Evolutionary conservation across 306 rosid genomes (phyloP).

Genomic region (Malus asiatica): DNA sequence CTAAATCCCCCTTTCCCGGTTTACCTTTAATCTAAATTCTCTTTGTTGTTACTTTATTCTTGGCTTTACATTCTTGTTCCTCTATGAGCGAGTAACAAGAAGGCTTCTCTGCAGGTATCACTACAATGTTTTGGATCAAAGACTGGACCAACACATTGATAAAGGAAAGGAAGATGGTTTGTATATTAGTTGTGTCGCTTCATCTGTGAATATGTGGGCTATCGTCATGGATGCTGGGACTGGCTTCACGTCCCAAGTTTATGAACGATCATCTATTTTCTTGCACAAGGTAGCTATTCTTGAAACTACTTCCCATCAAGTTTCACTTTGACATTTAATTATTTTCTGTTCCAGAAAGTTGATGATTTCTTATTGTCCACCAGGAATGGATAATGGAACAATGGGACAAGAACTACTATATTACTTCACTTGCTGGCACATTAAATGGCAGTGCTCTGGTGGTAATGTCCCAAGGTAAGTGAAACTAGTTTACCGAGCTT

Average conservation of each 20-base stretch:
- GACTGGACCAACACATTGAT: constrained; percentile 32
- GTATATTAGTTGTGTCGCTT: constrained; percentile 24
- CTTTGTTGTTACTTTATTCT: not conserved
- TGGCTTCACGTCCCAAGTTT: constrained; percentile 32
- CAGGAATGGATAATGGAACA: constrained; percentile 48
- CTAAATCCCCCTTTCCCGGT: not conserved
- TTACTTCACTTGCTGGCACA: constrained; percentile 39
- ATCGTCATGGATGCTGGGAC: constrained; percentile 40
- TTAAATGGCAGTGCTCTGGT: constrained; percentile 34
- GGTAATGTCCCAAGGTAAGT: constrained; percentile 39
- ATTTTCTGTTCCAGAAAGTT: not conserved
- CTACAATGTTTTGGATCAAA: constrained; percentile 24
- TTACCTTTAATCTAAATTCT: not conserved
- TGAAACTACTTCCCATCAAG: not conserved
- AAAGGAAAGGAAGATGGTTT: constrained; percentile 34
- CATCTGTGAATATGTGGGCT: constrained; percentile 35
- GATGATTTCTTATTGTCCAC: not conserved
- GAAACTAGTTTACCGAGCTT: not conserved
- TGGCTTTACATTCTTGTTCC: not conserved
- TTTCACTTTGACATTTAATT: not conserved
- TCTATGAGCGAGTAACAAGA: not conserved
- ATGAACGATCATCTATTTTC: constrained; percentile 31
- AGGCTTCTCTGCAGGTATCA: constrained; percentile 25
- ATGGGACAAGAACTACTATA: constrained; percentile 43
- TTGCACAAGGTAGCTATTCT: constrained; percentile 30